Evolutionary conservation across 2,329 filamentous ascomycete genomes (phyloP).

Genomic region (Diplodia scrobiculata): DNA sequence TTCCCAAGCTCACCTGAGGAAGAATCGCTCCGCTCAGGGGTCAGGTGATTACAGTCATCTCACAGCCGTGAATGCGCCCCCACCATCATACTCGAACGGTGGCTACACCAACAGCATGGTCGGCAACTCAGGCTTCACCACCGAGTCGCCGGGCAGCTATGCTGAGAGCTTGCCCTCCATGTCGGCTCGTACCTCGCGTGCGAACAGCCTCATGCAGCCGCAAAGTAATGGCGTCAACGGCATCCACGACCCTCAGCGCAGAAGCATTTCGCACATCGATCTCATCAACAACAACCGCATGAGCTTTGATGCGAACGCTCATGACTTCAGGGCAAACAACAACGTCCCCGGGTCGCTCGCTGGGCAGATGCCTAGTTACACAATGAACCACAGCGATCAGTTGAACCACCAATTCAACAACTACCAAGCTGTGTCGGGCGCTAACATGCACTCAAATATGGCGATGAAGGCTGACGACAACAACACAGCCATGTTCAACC

Average conservation of each 20-base stretch:
- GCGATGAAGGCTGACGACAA: slow-evolving; percentile 41
- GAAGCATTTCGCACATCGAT: slow-evolving; percentile 32
- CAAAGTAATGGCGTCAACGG: slow-evolving; percentile 38
- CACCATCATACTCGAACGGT: slow-evolving; percentile 20
- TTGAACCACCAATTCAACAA: slow-evolving; percentile 37
- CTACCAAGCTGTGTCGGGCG: slow-evolving; percentile 38
- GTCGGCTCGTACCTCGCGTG: slow-evolving; percentile 53
- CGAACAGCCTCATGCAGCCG: slow-evolving; percentile 54
- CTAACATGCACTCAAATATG: slow-evolving; percentile 43
- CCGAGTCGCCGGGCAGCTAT: slow-evolving; percentile 38
- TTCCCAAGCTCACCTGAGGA: slow-evolving; percentile 85
- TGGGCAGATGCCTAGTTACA: slow-evolving; percentile 31
- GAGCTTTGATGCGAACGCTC: slow-evolving; percentile 34
- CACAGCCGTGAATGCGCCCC: slow-evolving; percentile 26
- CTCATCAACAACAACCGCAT: slow-evolving; percentile 27
- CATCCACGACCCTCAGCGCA: slow-evolving; percentile 38
- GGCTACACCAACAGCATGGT: slow-evolving; percentile 29
- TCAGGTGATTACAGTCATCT: slow-evolving; percentile 40
- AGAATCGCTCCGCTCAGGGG: slow-evolving; percentile 48
- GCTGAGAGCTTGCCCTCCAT: slow-evolving; percentile 46
- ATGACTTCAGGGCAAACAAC: slow-evolving; percentile 41
- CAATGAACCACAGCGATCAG: slow-evolving; percentile 26
- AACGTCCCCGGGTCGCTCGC: slow-evolving; percentile 30
- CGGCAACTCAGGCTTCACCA: slow-evolving; percentile 42
- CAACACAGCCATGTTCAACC: slow-evolving; percentile 40